A percentile compares a stretch with the other conserved stretches of the same genome.
phyloP scores from a whole-genome alignment of 768 basidiomycete species.

The Pulveroboletus sp. region DNA sequence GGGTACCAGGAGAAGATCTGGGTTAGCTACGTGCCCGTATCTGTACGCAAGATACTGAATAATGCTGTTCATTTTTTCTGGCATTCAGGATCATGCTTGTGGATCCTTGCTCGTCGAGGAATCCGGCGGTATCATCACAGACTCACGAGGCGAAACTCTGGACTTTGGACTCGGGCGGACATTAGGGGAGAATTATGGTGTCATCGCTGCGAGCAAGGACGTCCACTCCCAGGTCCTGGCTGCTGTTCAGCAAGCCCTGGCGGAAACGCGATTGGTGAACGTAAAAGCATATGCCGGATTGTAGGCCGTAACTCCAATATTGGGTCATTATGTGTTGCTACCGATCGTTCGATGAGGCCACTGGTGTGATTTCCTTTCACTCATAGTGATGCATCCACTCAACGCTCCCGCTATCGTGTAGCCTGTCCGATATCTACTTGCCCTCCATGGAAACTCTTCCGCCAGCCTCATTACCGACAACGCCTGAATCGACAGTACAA shows the following conservation, averaged over 20 bases:
- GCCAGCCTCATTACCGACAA: background rate
- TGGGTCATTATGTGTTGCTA: slow-evolving; percentile 1
- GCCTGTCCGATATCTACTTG: background rate
- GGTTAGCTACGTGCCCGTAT: slow-evolving; percentile 40
- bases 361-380: no score
- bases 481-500: background rate
- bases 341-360: background rate
- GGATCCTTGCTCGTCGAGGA: slow-evolving; percentile 82
- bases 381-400: no score
- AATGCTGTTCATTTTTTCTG: background rate
- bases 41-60: no score
- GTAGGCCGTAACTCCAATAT: background rate
- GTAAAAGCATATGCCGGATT: background rate
- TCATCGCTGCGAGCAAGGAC: slow-evolving; percentile 75
- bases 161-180: slow-evolving; percentile 87
- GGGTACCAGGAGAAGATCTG: slow-evolving; percentile 96
- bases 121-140: slow-evolving; percentile 84
- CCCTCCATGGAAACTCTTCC: background rate
- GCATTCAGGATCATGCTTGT: slow-evolving; percentile 78
- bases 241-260: slow-evolving; percentile 62
- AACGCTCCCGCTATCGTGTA: background rate
- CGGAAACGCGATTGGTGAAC: slow-evolving; percentile 17
- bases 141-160: slow-evolving; percentile 72
- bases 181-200: slow-evolving; percentile 80
- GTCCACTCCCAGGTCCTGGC: slow-evolving; percentile 65